Conservation (phyloP, 345 rosid genomes). For the Jatropha curcas region DNA sequence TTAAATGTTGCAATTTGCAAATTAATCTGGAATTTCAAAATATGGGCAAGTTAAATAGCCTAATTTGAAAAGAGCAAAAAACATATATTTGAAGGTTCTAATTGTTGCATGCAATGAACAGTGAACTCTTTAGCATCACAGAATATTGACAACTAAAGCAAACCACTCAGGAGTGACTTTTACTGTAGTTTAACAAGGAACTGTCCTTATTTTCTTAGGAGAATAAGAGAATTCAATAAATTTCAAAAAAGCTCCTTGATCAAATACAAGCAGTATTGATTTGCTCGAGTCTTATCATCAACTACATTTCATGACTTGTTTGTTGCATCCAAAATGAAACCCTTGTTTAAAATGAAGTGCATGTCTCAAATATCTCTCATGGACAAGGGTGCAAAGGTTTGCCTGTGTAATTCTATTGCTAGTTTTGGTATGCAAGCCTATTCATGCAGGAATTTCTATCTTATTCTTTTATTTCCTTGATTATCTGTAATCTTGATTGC, state of each 20-base stretch:
- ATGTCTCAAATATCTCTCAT: background rate
- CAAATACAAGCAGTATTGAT: background rate
- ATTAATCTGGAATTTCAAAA: background rate
- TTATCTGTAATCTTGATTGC: background rate
- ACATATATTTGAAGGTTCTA: background rate
- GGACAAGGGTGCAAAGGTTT: background rate
- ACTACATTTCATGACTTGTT: background rate
- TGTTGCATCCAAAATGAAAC: background rate
- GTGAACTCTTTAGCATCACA: background rate
- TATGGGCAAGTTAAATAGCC: background rate
- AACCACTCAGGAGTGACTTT: background rate
- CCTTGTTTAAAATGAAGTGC: background rate
- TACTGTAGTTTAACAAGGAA: background rate
- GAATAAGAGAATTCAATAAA: background rate
- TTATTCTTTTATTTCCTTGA: background rate
- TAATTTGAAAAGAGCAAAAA: too few species aligned
- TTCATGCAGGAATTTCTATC: background rate
- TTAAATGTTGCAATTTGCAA: background rate
- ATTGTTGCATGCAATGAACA: background rate
- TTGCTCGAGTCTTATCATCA: background rate
- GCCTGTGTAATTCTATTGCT: background rate
- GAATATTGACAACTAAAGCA: background rate
- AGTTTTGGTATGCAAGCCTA: background rate
- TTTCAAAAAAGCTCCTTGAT: background rate
- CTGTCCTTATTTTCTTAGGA: background rate